Conservation (phyloP, 306 rosid species). For the Begonia loranthoides region DNA sequence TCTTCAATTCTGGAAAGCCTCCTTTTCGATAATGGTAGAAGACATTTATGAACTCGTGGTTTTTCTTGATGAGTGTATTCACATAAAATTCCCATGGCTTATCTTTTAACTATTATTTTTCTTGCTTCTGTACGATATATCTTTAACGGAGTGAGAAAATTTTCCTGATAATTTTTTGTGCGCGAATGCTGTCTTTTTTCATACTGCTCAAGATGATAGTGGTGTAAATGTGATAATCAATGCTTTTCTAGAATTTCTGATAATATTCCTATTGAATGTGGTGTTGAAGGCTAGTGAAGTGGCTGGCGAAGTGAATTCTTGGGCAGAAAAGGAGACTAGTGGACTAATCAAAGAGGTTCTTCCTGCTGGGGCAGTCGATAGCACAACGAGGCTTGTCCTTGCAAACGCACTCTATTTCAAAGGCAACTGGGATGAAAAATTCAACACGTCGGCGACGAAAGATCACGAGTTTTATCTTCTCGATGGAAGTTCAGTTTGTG, state of each 20-base stretch:
- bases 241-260: background rate
- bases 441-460: conserved; percentile 24
- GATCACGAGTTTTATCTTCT: conserved; percentile 28
- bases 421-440: conserved; percentile 37
- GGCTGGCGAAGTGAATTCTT: conserved; percentile 36
- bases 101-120: background rate
- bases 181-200: too few relatives aligned
- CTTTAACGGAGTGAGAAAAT: too few relatives aligned
- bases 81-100: too few relatives aligned
- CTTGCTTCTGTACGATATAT: background rate
- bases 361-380: conserved; percentile 27
- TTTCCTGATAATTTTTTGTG: background rate
- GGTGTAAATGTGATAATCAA: background rate
- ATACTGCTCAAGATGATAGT: too few relatives aligned
- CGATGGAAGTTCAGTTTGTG: conserved; percentile 19
- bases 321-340: conserved; percentile 46
- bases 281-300: conserved; percentile 47
- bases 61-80: too few relatives aligned
- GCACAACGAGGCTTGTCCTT: conserved; percentile 24
- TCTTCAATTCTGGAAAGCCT: too few relatives aligned
- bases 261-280: background rate
- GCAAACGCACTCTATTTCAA: conserved; percentile 41
- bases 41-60: too few relatives aligned
- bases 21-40: too few relatives aligned
- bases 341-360: conserved; percentile 43